phyloP scores from a whole-genome alignment of 495 filamentous ascomycete species.

The Penicillium soppii region DNA sequence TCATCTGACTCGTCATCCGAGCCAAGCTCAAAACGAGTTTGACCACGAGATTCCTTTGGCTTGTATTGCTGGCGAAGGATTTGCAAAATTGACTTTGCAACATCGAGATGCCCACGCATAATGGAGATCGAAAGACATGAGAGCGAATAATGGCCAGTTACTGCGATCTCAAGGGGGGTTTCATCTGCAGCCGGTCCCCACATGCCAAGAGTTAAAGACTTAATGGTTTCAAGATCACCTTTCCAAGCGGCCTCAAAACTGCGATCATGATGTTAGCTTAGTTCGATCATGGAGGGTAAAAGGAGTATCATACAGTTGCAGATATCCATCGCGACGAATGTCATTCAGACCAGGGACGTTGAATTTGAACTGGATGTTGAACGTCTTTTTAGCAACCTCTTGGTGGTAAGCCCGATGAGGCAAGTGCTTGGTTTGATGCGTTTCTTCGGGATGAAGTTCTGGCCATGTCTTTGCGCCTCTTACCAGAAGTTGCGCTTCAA shows the following conservation, averaged over 20 bases:
- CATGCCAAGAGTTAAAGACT: slow-evolving; percentile 44
- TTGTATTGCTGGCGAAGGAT: slow-evolving; percentile 67
- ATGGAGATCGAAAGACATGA: slow-evolving; percentile 66
- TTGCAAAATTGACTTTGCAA: slow-evolving; percentile 62
- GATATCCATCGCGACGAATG: slow-evolving; percentile 51
- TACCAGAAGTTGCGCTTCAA: slow-evolving; percentile 52
- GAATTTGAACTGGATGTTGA: slow-evolving; percentile 51
- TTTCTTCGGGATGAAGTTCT: slow-evolving; percentile 58
- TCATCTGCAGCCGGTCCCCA: slow-evolving; percentile 42
- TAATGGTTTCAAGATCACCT: slow-evolving; percentile 59
- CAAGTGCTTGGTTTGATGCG: neutral
- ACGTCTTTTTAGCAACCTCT: slow-evolving; percentile 25
- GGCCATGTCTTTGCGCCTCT: slow-evolving; percentile 63
- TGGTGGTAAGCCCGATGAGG: neutral
- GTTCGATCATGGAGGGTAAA: neutral
- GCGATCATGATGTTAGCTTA: slow-evolving; percentile 13
- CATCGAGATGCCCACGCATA: slow-evolving; percentile 56
- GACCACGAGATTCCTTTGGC: slow-evolving; percentile 35
- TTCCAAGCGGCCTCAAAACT: slow-evolving; percentile 69
- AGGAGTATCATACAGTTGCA: slow-evolving; percentile 44
- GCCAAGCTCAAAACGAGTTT: slow-evolving; percentile 49
- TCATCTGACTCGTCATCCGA: slow-evolving; percentile 31
- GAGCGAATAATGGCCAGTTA: slow-evolving; percentile 42
- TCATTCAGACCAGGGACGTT: slow-evolving; percentile 49
- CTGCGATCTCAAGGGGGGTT: slow-evolving; percentile 60